Percentiles rank a stretch among this genome's conserved stretches.
phyloP scores from a whole-genome alignment of 495 filamentous ascomycete genomes.

The Penicillium ochrochloron region DNA sequence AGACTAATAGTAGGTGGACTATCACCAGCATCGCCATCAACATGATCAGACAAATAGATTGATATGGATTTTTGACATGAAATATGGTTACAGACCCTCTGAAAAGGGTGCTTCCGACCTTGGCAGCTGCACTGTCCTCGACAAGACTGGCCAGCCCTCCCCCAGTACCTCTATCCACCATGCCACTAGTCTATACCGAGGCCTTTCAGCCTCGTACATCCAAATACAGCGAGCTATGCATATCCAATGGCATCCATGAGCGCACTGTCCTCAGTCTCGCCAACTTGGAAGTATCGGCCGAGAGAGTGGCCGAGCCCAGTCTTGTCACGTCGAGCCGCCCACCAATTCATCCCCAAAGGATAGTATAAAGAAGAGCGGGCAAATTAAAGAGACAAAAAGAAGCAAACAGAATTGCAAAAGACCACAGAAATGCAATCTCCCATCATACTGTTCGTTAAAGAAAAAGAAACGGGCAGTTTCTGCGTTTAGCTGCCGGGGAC shows the following conservation, averaged over 20 bases:
- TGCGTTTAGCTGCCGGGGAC: constrained; percentile 58
- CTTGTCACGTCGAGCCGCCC: constrained; percentile 10
- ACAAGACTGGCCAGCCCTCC: not conserved
- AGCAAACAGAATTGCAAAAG: constrained; percentile 31
- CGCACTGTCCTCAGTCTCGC: not conserved
- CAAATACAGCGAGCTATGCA: not conserved
- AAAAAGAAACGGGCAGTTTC: constrained; percentile 28
- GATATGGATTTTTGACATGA: constrained; percentile 24
- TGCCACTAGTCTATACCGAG: not conserved
- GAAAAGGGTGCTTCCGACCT: constrained; percentile 22
- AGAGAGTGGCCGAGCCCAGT: not conserved
- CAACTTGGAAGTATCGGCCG: not conserved
- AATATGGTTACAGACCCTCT: constrained; percentile 39
- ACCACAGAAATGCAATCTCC: constrained; percentile 26
- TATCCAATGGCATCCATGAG: not conserved
- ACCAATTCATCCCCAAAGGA: constrained; percentile 32
- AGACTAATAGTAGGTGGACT: not conserved
- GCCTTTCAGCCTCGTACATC: not conserved
- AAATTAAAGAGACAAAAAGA: constrained; percentile 36
- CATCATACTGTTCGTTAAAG: constrained; percentile 47
- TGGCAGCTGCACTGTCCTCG: constrained; percentile 1
- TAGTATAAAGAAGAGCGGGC: constrained; percentile 33
- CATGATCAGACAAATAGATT: constrained; percentile 1
- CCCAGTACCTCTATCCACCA: not conserved
- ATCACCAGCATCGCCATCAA: not conserved